Conservation (phyloP, 2,329 filamentous ascomycete genomes). For the Aspergillus thermomutatus region DNA sequence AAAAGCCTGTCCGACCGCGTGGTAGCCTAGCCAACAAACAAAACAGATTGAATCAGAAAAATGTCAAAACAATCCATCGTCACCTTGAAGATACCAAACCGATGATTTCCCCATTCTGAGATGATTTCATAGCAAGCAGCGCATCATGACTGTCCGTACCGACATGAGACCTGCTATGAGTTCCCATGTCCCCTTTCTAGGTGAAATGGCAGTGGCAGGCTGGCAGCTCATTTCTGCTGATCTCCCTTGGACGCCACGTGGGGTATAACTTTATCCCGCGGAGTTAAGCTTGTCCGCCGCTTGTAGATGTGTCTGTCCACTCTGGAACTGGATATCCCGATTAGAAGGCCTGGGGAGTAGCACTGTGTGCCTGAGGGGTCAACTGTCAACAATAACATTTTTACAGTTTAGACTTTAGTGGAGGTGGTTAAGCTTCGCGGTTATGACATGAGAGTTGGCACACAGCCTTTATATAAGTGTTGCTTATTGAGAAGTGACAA, state of each 20-base stretch:
- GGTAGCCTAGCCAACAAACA: not conserved
- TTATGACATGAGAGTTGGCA: too few species aligned
- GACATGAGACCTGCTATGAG: not conserved
- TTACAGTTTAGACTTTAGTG: not conserved
- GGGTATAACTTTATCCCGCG: conserved; percentile 20
- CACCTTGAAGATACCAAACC: not conserved
- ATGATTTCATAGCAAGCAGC: not conserved
- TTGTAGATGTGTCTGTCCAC: too few species aligned
- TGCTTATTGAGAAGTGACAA: not conserved
- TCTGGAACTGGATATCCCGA: too few species aligned
- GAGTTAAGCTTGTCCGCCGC: conserved; percentile 5
- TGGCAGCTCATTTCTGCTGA: too few species aligned
- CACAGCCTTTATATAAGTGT: too few species aligned
- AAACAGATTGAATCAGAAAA: not conserved
- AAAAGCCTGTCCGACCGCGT: not conserved
- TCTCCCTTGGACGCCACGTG: not conserved
- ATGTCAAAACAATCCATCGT: not conserved
- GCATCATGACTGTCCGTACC: too few species aligned
- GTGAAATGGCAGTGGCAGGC: too few species aligned
- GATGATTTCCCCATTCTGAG: not conserved
- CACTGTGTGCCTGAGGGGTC: not conserved
- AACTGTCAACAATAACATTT: not conserved
- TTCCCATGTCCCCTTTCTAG: too few species aligned
- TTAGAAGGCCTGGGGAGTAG: too few species aligned
- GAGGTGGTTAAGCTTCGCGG: too few species aligned